A percentile compares a stretch with the other conserved stretches of the same genome.
Evolutionary conservation across 2,329 filamentous ascomycete genomes (phyloP).

Genomic region (Cadophora gregata): DNA sequence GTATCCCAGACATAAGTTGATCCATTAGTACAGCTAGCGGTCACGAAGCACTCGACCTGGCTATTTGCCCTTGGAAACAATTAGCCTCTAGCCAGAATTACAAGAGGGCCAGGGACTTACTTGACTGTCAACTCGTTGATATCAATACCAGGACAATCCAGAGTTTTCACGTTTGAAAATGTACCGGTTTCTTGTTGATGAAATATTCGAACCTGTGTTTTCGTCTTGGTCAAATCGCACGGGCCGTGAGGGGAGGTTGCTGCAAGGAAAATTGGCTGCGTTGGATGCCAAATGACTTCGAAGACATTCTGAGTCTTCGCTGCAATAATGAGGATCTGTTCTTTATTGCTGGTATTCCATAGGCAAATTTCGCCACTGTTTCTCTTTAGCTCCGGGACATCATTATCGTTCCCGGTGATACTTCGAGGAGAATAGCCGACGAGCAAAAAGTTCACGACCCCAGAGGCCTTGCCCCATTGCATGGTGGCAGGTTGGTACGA

Average conservation of each 20-base stretch:
- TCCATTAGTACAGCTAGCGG: conserved; percentile 66
- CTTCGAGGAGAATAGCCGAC: conserved; percentile 69
- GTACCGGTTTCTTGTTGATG: conserved; percentile 45
- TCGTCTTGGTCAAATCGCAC: conserved; percentile 50
- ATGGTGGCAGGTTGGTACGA: conserved; percentile 68
- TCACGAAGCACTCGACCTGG: conserved; percentile 56
- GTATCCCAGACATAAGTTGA: conserved; percentile 70
- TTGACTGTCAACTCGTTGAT: conserved; percentile 67
- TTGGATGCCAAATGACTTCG: conserved; percentile 68
- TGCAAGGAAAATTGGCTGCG: conserved; percentile 57
- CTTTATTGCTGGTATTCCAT: conserved; percentile 56
- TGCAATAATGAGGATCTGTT: conserved; percentile 54
- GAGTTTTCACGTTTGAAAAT: conserved; percentile 56
- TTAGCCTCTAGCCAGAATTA: conserved; percentile 35
- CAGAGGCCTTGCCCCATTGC: conserved; percentile 60
- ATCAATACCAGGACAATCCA: conserved; percentile 65
- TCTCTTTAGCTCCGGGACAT: conserved; percentile 62
- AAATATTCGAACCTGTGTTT: conserved; percentile 65
- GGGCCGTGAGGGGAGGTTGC: conserved; percentile 59
- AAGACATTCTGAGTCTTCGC: conserved; percentile 66
- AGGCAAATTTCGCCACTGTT: conserved; percentile 65
- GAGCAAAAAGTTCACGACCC: conserved; percentile 58
- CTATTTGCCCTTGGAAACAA: conserved; percentile 56
- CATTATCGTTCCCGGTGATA: conserved; percentile 56
- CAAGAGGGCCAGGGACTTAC: conserved; percentile 39